Percentiles rank a stretch among this genome's conserved stretches.
Conservation (phyloP, 306 rosid genomes). For the Delonix regia region DNA sequence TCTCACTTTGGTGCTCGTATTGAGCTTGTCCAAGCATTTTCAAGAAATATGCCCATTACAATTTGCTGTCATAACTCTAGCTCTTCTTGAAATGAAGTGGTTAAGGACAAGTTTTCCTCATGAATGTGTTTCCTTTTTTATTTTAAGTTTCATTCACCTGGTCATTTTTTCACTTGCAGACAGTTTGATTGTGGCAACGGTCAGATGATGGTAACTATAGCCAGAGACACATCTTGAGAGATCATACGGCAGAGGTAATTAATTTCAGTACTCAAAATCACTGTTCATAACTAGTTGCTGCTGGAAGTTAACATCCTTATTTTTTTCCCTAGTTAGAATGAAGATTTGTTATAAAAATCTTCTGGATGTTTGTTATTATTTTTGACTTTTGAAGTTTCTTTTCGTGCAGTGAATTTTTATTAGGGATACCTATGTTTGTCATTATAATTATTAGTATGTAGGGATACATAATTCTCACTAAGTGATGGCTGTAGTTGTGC, state of each 20-base stretch:
- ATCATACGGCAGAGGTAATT: conserved; percentile 86
- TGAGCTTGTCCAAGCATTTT: not conserved
- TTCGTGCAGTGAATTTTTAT: not conserved
- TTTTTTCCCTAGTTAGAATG: not conserved
- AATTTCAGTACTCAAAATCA: conserved; percentile 13
- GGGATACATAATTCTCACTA: not conserved
- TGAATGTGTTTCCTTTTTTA: not conserved
- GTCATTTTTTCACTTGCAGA: conserved; percentile 52
- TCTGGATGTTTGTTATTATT: not conserved
- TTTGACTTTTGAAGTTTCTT: not conserved
- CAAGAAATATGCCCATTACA: not conserved
- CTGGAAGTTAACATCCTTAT: not conserved
- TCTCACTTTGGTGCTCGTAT: not conserved
- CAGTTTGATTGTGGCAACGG: conserved; percentile 90
- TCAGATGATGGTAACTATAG: conserved; percentile 75
- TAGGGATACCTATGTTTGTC: not conserved
- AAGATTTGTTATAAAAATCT: not conserved
- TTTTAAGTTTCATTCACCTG: not conserved
- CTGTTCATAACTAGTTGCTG: not conserved
- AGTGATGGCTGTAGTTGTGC: not conserved
- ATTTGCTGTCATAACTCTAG: not conserved
- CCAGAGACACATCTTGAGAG: conserved; percentile 73
- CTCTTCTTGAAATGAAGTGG: not conserved
- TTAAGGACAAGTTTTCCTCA: not conserved
- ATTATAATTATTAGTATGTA: not conserved